Conservation (phyloP, 2,329 filamentous ascomycete species). For the Claviceps maximensis region DNA sequence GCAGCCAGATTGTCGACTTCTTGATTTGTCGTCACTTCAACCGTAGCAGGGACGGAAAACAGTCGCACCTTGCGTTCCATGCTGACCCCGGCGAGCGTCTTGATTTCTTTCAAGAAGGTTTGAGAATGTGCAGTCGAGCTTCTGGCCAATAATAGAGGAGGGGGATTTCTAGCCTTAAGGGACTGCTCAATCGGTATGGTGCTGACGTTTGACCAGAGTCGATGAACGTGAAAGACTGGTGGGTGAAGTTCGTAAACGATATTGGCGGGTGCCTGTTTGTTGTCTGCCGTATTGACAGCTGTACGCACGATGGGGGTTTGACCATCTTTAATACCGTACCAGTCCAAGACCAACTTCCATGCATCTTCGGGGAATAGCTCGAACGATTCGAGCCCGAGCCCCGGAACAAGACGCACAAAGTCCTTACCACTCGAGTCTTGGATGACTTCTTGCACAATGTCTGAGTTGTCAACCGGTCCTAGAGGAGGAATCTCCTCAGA, state of each 20-base stretch:
- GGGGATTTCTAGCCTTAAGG: slow-evolving; percentile 45
- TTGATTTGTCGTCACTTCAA: slow-evolving; percentile 20
- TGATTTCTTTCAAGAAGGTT: slow-evolving; percentile 63
- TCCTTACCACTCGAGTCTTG: slow-evolving; percentile 33
- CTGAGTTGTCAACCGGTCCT: slow-evolving; percentile 77
- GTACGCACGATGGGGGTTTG: slow-evolving; percentile 61
- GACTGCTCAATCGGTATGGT: slow-evolving; percentile 43
- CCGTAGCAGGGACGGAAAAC: slow-evolving; percentile 47
- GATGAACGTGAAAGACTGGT: slow-evolving; percentile 72
- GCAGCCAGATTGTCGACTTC: slow-evolving; percentile 22
- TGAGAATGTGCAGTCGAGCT: slow-evolving; percentile 59
- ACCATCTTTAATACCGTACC: slow-evolving; percentile 64
- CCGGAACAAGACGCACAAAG: slow-evolving; percentile 64
- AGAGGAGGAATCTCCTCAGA: slow-evolving; percentile 43
- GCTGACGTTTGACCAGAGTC: slow-evolving; percentile 52
- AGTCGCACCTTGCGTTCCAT: slow-evolving; percentile 61
- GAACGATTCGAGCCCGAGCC: slow-evolving; percentile 56
- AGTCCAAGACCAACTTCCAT: slow-evolving; percentile 67
- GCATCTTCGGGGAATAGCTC: slow-evolving; percentile 65
- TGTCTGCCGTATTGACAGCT: slow-evolving; percentile 59
- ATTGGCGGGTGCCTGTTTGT: slow-evolving; percentile 34
- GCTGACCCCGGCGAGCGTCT: slow-evolving; percentile 54
- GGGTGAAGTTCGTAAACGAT: slow-evolving; percentile 75
- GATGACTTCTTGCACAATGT: slow-evolving; percentile 55
- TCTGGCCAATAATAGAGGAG: slow-evolving; percentile 53